Base-by-base conservation (phyloP, 164 flowering plant genomes). In the Vitis labrusca region DNA sequence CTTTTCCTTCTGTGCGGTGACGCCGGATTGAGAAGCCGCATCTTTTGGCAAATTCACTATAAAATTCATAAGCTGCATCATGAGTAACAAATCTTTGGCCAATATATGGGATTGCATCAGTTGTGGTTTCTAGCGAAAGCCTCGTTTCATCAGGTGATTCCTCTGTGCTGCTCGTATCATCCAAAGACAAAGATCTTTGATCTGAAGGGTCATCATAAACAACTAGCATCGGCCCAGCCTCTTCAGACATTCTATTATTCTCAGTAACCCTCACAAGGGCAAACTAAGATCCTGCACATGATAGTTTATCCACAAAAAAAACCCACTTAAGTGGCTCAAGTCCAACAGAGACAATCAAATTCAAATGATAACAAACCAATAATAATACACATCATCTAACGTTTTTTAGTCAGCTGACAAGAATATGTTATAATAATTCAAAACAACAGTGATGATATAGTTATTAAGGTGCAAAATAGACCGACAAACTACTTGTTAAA, bases 21-120 rank as follows among this genome's bases (percentile, higher is more conserved):
- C 97, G 88, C 50, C 98, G 80, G 65, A 94, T 92, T 49, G 97
- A 92, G 76, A 94, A 94, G 48, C 98, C 98, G 78, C 96, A 89
- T 50, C 84, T 57, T 79, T 80, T 90, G 10, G 98, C 97, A 79
- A 92, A 94, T 67, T 89, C 96, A 72, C 88, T 86, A 60, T 94
- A 94, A 69, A 84, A 92, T 59, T 94, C 97, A 72, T 90, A 94
- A n/a, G 98, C 97, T 52, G 88, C 85, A 83, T 94, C 97, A 76
- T 94, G 97, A 56, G 90, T 85, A 47, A 75, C 44, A 85, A 94
- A 94, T 64, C 89, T 85, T 76, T 94, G 98, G 16, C 97, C 97
- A 17, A 88, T 86, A 70, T 87, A 92, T 59, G 97, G 98, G 74
- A 83, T 72, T 7, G 77, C 74, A 76, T 91, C 93, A 76, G 82